A percentile compares a stretch with the other conserved stretches of the same genome.
These are phyloP conservation scores for Rhizopogon roseolus DNA, from an alignment of 768 basidiomycete genomes.

Conservation along the genomic window DNA sequence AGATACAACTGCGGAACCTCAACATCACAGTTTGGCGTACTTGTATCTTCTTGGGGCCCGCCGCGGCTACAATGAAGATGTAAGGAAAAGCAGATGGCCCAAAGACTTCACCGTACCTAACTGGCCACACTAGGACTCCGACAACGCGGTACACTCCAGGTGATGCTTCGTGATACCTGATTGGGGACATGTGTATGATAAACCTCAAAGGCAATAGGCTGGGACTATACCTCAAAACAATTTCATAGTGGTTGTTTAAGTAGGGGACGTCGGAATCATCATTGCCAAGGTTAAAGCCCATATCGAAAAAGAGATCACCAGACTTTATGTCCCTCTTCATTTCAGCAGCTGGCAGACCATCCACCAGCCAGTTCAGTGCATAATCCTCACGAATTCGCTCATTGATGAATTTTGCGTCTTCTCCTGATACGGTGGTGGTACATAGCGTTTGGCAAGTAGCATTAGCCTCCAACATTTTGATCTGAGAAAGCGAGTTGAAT, in stretches of 20 bases:
- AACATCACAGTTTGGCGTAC: conserved; percentile 46
- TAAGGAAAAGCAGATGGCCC: not conserved
- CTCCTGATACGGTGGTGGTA: conserved; percentile 48
- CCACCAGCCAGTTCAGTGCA: conserved; percentile 90
- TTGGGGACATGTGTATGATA: conserved; percentile 7
- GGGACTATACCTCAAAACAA: conserved; percentile 58
- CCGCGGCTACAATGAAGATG: conserved; percentile 46
- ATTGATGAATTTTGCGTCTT: conserved; percentile 87
- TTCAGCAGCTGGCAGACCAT: conserved; percentile 91
- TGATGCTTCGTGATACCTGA: conserved; percentile 76
- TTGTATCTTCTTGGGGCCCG: conserved; percentile 43
- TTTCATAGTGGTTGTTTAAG: conserved; percentile 92
- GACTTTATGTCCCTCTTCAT: conserved; percentile 80
- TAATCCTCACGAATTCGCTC: conserved; percentile 90
- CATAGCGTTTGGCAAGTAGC: conserved; percentile 78
- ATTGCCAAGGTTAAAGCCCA: conserved; percentile 88
- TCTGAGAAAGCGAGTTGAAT: conserved; percentile 34
- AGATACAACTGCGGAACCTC: conserved; percentile 49
- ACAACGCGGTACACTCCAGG: conserved; percentile 79
- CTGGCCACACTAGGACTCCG: conserved; percentile 85
- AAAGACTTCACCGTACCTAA: conserved; percentile 26
- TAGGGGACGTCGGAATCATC: conserved; percentile 64
- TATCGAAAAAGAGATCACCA: conserved; percentile 86
- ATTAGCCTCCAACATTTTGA: conserved; percentile 77
- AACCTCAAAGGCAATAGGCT: not conserved